Conservation (phyloP, 495 filamentous ascomycete species). For the Penicillium simplicissimum region DNA sequence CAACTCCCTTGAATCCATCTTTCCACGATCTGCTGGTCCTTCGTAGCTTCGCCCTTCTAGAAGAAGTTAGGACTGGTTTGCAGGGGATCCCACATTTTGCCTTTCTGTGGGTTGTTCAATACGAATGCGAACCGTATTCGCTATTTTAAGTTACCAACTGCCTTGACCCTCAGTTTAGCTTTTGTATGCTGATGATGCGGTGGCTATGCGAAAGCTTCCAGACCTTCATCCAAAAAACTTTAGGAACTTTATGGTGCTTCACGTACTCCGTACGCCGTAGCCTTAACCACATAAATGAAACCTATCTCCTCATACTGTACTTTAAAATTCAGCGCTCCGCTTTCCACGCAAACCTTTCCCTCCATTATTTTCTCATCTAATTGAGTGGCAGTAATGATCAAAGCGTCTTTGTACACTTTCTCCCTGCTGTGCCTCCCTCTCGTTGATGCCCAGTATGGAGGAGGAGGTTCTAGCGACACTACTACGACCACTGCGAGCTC, state of each 20-base stretch:
- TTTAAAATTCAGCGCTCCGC: neutral
- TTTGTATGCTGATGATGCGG: too few relatives aligned
- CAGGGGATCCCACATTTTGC: neutral
- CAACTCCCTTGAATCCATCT: too few relatives aligned
- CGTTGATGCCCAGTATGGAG: neutral
- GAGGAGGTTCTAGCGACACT: neutral
- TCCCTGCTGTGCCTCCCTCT: neutral
- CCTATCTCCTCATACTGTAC: neutral
- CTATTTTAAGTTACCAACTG: neutral
- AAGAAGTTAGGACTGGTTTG: too few relatives aligned
- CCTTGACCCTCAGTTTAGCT: too few relatives aligned
- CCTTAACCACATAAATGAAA: neutral
- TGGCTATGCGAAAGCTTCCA: neutral
- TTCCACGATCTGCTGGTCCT: too few relatives aligned
- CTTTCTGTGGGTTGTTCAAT: neutral
- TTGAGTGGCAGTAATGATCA: neutral
- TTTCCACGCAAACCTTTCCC: neutral
- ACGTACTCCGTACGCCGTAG: too few relatives aligned
- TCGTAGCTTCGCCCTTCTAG: too few relatives aligned
- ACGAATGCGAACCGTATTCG: neutral
- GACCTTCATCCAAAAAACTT: too few relatives aligned
- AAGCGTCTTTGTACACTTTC: neutral
- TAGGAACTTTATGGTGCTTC: too few relatives aligned
- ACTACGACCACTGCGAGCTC: neutral
- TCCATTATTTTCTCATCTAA: neutral